Percentiles rank a stretch among this genome's conserved stretches.
Evolutionary conservation across 495 filamentous ascomycete species (phyloP).

Genomic region (Penicillium coprophilum): DNA sequence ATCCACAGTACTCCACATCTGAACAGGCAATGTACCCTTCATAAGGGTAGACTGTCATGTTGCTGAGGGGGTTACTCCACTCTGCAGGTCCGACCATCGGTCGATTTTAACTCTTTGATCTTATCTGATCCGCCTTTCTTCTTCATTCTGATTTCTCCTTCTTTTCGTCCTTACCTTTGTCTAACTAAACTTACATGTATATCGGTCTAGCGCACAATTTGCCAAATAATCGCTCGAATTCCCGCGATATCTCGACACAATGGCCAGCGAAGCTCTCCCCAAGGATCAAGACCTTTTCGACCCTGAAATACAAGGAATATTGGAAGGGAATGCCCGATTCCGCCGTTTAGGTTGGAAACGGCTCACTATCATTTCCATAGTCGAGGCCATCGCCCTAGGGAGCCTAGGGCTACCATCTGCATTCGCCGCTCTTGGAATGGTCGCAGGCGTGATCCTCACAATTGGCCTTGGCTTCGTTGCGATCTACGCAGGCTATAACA

Average conservation of each 20-base stretch:
- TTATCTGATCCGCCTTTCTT: conserved; percentile 12
- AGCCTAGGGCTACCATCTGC: conserved; percentile 55
- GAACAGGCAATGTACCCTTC: neutral
- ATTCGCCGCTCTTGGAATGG: conserved; percentile 61
- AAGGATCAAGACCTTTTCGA: conserved; percentile 8
- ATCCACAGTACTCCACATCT: neutral
- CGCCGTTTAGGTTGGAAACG: conserved; percentile 35
- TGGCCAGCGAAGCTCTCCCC: conserved; percentile 7
- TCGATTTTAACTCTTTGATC: conserved; percentile 2
- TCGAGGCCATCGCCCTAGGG: conserved; percentile 62
- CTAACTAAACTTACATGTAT: neutral
- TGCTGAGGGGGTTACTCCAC: conserved; percentile 5
- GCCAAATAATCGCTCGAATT: neutral
- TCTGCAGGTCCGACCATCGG: neutral
- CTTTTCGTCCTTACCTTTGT: neutral
- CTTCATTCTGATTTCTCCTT: neutral
- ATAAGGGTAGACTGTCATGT: neutral
- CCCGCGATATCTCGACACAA: neutral
- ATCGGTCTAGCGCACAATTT: no score
- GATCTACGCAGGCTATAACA: conserved; percentile 66
- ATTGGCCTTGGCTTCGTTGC: conserved; percentile 62
- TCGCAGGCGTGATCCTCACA: conserved; percentile 49
- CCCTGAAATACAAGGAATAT: conserved; percentile 2
- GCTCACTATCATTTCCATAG: conserved; percentile 49
- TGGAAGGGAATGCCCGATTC: conserved; percentile 15